A percentile compares a stretch with the other conserved stretches of the same genome.
Conservation (phyloP, 2,329 filamentous ascomycete genomes). For the Xylaria arbuscula region DNA sequence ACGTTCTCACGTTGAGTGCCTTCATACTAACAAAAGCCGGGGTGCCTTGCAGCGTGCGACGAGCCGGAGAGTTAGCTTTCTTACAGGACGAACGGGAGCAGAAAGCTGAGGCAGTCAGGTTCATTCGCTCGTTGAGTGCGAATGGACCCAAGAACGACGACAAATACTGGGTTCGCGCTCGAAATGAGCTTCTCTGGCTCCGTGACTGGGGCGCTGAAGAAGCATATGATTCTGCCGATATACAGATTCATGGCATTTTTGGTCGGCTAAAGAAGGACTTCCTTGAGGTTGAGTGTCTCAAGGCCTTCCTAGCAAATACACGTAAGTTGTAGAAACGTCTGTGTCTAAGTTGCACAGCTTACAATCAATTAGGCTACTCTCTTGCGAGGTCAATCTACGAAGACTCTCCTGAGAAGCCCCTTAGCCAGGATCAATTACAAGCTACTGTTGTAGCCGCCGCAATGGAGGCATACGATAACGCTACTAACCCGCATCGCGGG, state of each 20-base stretch:
- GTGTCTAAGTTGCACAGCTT: slow-evolving; percentile 32
- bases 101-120: slow-evolving; percentile 65
- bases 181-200: slow-evolving; percentile 77
- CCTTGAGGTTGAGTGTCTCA: slow-evolving; percentile 78
- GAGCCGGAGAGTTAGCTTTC: slow-evolving; percentile 72
- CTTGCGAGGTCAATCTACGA: slow-evolving; percentile 73
- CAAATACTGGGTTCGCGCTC: slow-evolving; percentile 69
- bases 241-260: slow-evolving; percentile 62
- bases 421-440: slow-evolving; percentile 64
- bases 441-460: slow-evolving; percentile 71
- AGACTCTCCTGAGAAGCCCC: slow-evolving; percentile 59
- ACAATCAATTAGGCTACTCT: slow-evolving; percentile 62
- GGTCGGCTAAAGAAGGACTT: slow-evolving; percentile 69
- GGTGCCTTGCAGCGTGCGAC: slow-evolving; percentile 61
- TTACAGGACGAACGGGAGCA: slow-evolving; percentile 73
- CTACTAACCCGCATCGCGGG: slow-evolving; percentile 81
- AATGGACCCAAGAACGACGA: slow-evolving; percentile 69
- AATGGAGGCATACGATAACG: slow-evolving; percentile 80
- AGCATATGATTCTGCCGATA: slow-evolving; percentile 44
- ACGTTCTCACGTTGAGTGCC: slow-evolving; percentile 71
- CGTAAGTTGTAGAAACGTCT: slow-evolving; percentile 58
- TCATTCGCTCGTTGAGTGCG: slow-evolving; percentile 65
- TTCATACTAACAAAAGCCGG: slow-evolving; percentile 65
- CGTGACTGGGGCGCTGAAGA: slow-evolving; percentile 74
- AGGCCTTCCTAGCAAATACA: slow-evolving; percentile 70